Percentiles rank a stretch among this genome's conserved stretches.
These are phyloP conservation scores for Escallonia herrerae DNA, from an alignment of 129 eudicot species.

Conservation along the genomic window DNA sequence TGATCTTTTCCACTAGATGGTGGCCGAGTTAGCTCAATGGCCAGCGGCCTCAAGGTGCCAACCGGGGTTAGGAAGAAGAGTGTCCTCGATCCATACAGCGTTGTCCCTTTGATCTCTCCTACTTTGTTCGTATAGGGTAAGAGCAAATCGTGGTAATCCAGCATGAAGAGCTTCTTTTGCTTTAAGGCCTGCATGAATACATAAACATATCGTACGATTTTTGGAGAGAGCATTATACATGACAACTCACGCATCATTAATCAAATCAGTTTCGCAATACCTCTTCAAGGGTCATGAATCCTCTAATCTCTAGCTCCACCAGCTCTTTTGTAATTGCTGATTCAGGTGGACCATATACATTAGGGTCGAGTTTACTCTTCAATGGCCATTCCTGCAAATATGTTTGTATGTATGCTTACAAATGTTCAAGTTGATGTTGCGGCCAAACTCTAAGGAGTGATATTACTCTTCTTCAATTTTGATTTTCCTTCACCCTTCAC, in stretches of 20 bases:
- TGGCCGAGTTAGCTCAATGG: constrained; percentile 64
- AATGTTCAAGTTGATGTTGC: no score
- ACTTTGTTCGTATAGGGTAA: constrained; percentile 65
- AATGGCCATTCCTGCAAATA: constrained; percentile 71
- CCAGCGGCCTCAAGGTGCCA: constrained; percentile 49
- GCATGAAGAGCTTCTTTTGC: constrained; percentile 56
- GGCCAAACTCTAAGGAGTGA: no score
- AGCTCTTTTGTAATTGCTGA: constrained; percentile 67
- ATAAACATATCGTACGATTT: no score
- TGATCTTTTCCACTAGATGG: constrained; percentile 35
- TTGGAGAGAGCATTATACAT: no score
- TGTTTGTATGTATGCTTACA: background rate
- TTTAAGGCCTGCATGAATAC: constrained; percentile 40
- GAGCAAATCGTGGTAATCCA: constrained; percentile 72
- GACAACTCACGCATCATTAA: no score
- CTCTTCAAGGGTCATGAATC: constrained; percentile 27
- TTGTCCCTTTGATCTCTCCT: constrained; percentile 47
- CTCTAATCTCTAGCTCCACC: constrained; percentile 43
- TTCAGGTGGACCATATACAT: constrained; percentile 64
- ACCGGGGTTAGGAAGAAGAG: constrained; percentile 53
- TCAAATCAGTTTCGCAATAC: constrained; percentile 6
- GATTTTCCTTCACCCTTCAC: no score
- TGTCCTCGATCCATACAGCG: constrained; percentile 74
- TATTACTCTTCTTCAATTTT: no score
- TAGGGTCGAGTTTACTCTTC: constrained; percentile 49